phyloP scores from a whole-genome alignment of 108 stramenopile species.

The Nannochloropsis oceanica region DNA sequence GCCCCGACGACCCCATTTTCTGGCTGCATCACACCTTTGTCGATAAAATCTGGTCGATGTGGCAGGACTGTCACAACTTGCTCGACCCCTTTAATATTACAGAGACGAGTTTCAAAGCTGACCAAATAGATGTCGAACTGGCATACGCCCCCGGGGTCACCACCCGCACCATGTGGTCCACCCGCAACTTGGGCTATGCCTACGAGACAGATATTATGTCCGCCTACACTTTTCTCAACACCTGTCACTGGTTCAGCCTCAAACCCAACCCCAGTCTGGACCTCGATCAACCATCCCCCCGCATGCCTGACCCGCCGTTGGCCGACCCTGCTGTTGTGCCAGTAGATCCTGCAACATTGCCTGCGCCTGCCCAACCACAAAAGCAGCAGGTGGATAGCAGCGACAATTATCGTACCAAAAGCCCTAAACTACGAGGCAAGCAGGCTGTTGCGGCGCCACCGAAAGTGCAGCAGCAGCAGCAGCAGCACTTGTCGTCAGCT shows the following conservation, averaged over 20 bases:
- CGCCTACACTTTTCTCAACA: background rate
- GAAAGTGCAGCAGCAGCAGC: background rate
- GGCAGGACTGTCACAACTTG: slow-evolving; percentile 5
- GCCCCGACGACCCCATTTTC: slow-evolving; percentile 4
- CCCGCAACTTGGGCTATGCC: background rate
- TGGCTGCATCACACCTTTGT: background rate
- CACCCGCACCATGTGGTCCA: background rate
- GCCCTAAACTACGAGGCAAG: background rate
- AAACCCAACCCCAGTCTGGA: background rate
- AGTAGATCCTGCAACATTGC: background rate
- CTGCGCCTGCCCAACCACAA: background rate
- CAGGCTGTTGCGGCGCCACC: background rate
- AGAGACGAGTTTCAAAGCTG: background rate
- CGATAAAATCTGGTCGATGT: slow-evolving; percentile 7
- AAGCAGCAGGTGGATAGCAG: background rate
- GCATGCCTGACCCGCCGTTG: background rate
- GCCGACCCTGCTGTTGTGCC: too few relatives aligned
- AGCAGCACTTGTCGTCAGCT: background rate
- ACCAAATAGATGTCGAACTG: background rate
- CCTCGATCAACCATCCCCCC: background rate
- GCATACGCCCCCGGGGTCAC: background rate
- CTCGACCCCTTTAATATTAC: background rate
- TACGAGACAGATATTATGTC: background rate
- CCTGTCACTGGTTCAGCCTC: background rate
- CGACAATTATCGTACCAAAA: background rate